Conservation (phyloP, 2,329 filamentous ascomycete genomes). For the Ophiostoma sp. region DNA sequence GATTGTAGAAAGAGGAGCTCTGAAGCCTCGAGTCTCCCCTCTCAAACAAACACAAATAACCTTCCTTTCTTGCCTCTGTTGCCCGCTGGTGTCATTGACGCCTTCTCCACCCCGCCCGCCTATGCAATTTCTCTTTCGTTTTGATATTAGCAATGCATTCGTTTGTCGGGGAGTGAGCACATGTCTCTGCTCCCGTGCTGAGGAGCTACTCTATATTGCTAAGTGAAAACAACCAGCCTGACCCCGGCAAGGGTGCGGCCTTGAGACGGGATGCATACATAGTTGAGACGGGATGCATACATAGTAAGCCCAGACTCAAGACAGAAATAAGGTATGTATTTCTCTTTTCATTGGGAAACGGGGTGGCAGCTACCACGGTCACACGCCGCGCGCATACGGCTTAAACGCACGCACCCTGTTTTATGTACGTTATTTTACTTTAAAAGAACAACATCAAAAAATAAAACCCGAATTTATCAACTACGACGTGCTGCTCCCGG, state of each 20-base stretch:
- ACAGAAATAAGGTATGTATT: neutral
- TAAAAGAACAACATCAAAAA: too few species aligned
- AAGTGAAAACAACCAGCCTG: too few species aligned
- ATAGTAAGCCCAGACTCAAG: neutral
- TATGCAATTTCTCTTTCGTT: neutral
- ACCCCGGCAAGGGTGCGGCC: too few species aligned
- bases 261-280: neutral
- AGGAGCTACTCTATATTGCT: too few species aligned
- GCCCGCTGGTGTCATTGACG: neutral
- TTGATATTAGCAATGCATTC: neutral
- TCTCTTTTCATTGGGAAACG: neutral
- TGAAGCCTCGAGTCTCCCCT: neutral
- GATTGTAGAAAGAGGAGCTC: neutral
- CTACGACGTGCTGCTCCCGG: slow-evolving; percentile 3
- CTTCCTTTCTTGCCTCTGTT: neutral
- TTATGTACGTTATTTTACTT: too few species aligned
- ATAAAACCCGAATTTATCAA: neutral
- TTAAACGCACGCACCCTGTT: neutral
- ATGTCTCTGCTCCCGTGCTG: neutral
- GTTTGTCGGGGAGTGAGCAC: neutral
- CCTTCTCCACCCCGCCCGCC: neutral
- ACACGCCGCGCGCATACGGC: neutral
- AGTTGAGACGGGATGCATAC: neutral
- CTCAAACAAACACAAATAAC: neutral
- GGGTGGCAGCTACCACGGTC: slow-evolving; percentile 1